Evolutionary conservation across 306 rosid genomes (phyloP).

Genomic region (Prunus mira): DNA sequence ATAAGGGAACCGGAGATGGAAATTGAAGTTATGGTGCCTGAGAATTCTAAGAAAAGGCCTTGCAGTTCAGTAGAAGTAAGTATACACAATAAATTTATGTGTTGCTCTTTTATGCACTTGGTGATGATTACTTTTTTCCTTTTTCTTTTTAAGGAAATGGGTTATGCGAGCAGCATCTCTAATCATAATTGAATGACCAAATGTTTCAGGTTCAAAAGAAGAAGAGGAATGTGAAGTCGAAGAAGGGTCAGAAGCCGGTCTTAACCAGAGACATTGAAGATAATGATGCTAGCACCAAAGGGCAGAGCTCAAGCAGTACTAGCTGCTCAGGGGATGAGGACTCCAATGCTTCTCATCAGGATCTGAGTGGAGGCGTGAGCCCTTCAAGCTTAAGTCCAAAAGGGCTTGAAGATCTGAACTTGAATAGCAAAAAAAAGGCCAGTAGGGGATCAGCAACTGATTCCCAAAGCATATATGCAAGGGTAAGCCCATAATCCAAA

Average conservation of each 20-base stretch:
- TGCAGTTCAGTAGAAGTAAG: slow-evolving; percentile 30
- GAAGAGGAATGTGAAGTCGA: slow-evolving; percentile 45
- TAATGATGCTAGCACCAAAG: slow-evolving; percentile 27
- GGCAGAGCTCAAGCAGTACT: slow-evolving; percentile 40
- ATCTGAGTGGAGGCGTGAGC: slow-evolving; percentile 41
- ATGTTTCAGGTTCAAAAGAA: slow-evolving; percentile 34
- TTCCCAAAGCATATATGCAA: slow-evolving; percentile 84
- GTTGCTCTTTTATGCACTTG: background rate
- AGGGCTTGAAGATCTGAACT: slow-evolving; percentile 19
- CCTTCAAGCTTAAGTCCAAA: slow-evolving; percentile 33
- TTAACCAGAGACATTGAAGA: slow-evolving; percentile 41
- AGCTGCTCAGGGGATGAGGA: slow-evolving; percentile 65
- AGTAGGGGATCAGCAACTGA: slow-evolving; percentile 66
- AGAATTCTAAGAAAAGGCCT: slow-evolving; percentile 52
- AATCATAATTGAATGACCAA: slow-evolving; percentile 1
- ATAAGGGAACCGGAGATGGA: slow-evolving; percentile 23
- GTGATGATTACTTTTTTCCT: background rate
- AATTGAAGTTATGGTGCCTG: slow-evolving; percentile 16
- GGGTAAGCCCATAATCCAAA: slow-evolving; percentile 35
- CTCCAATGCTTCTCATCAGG: slow-evolving; percentile 44
- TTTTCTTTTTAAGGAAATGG: background rate
- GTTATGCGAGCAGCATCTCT: background rate
- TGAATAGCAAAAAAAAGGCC: slow-evolving; percentile 45
- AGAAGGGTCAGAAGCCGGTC: slow-evolving; percentile 41
- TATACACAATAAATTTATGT: background rate